A percentile compares a stretch with the other conserved stretches of the same genome.
phyloP scores from a whole-genome alignment of 2,329 filamentous ascomycete genomes.

The Pseudohalonectria lignicola region DNA sequence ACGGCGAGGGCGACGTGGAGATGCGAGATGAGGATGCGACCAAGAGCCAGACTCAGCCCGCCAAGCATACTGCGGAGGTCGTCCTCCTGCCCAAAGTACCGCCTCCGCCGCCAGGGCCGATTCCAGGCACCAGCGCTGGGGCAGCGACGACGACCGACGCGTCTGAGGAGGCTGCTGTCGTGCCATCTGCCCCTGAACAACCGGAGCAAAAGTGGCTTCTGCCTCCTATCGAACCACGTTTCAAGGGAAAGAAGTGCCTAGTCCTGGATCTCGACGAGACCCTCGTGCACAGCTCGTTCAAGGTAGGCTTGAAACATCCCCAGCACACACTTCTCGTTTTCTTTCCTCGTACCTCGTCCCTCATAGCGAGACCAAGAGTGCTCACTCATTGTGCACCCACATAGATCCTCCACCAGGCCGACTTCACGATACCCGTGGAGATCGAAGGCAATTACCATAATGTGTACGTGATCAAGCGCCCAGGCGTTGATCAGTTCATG shows the following conservation, averaged over 20 bases:
- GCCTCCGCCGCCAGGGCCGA: constrained; percentile 34
- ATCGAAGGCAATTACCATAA: constrained; percentile 99
- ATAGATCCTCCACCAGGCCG: constrained; percentile 91
- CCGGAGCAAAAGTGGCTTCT: constrained; percentile 60
- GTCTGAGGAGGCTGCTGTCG: constrained; percentile 26
- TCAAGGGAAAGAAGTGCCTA: constrained; percentile 83
- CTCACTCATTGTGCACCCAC: too few relatives aligned
- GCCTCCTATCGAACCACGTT: constrained; percentile 68
- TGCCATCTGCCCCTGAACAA: constrained; percentile 31
- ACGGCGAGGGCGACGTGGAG: constrained; percentile 50
- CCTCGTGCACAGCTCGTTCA: constrained; percentile 96
- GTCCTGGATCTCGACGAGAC: constrained; percentile 96
- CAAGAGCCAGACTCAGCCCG: constrained; percentile 28
- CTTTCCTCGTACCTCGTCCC: constrained; percentile 5
- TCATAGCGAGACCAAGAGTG: not conserved
- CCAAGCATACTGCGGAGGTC: constrained; percentile 13
- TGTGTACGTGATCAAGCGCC: constrained; percentile 97
- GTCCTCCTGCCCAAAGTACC: constrained; percentile 23
- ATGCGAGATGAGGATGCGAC: constrained; percentile 53
- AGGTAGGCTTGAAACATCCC: constrained; percentile 46
- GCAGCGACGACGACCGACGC: constrained; percentile 21
- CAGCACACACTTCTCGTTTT: not conserved
- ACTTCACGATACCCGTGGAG: constrained; percentile 97
- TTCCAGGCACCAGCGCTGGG: constrained; percentile 20
- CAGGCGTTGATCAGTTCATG: constrained; percentile 98